Evolutionary conservation across 257 asterid genomes (phyloP).

Genomic region (Cinchona pubescens): DNA sequence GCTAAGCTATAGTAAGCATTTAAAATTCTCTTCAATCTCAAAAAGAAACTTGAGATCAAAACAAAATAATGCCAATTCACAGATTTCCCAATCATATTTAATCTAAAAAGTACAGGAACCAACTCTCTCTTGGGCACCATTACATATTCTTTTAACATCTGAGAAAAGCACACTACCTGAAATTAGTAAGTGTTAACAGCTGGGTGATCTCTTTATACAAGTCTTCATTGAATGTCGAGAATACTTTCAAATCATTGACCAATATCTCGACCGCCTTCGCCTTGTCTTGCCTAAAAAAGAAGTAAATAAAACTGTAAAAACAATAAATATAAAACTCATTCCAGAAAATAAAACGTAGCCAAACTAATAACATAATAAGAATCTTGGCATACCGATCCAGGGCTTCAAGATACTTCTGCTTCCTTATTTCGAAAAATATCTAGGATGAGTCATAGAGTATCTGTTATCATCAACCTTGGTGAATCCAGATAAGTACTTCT

Average conservation of each 20-base stretch:
- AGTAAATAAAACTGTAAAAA: background rate
- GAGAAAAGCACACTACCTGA: constrained; percentile 56
- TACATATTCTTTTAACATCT: background rate
- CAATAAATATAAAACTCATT: background rate
- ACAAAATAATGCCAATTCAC: background rate
- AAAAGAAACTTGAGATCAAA: background rate
- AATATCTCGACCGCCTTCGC: constrained; percentile 90
- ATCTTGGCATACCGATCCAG: constrained; percentile 65
- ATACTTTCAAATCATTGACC: constrained; percentile 60
- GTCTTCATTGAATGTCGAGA: constrained; percentile 86
- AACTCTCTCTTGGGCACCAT: background rate
- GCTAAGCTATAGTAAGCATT: background rate
- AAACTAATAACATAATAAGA: constrained; percentile 9
- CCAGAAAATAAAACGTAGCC: constrained; percentile 4
- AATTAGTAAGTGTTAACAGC: constrained; percentile 74
- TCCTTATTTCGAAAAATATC: constrained; percentile 90
- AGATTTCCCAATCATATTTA: background rate
- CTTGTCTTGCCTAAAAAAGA: constrained; percentile 72
- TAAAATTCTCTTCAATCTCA: too few relatives aligned
- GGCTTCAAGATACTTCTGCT: constrained; percentile 98
- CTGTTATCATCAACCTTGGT: constrained; percentile 93
- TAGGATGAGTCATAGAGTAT: constrained; percentile 92
- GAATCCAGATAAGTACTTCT: constrained; percentile 93
- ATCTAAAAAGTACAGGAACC: background rate
- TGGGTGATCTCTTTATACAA: constrained; percentile 87